These are phyloP conservation scores for Wolfiporia cocos DNA, from an alignment of 1,284 basidiomycete species.

Conservation along the genomic window DNA sequence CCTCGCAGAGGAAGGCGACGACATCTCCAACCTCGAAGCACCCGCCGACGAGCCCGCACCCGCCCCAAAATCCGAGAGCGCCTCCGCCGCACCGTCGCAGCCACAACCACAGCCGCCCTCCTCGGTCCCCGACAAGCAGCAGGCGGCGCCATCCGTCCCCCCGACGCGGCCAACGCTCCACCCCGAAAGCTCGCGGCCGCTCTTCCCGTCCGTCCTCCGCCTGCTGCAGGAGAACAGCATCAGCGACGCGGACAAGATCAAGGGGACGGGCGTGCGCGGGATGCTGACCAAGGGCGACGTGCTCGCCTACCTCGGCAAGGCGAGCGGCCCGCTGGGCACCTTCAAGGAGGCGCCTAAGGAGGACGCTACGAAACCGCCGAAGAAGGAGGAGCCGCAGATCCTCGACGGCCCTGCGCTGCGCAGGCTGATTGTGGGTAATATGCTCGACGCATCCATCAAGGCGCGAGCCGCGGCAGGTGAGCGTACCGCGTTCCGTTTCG, in stretches of 20 bases:
- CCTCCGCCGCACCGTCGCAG: constrained; percentile 27
- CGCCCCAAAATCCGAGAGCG: constrained; percentile 18
- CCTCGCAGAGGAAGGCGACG: constrained; percentile 95
- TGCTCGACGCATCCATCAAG: constrained; percentile 58
- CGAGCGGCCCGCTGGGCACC: constrained; percentile 74
- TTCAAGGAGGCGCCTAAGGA: constrained; percentile 44
- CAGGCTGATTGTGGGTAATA: constrained; percentile 63
- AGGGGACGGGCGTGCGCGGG: constrained; percentile 78
- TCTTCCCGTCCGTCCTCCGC: constrained; percentile 76
- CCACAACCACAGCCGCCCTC: constrained; percentile 22
- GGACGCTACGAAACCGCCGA: constrained; percentile 25
- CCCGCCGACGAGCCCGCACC: constrained; percentile 44
- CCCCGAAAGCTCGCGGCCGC: constrained; percentile 50
- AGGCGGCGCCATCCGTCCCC: constrained; percentile 22
- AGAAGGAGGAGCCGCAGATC: constrained; percentile 26
- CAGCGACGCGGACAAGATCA: constrained; percentile 49
- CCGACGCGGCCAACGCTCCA: constrained; percentile 22
- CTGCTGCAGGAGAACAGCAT: constrained; percentile 59
- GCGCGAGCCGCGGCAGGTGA: constrained; percentile 41
- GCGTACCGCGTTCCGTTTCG: constrained; percentile 13
- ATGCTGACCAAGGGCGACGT: constrained; percentile 93
- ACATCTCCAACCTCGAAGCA: constrained; percentile 79
- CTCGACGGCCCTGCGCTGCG: constrained; percentile 69
- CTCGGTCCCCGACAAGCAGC: constrained; percentile 19
- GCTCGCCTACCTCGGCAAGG: constrained; percentile 74